phyloP scores from a whole-genome alignment of 495 filamentous ascomycete species.

The Daldinia grandis region DNA sequence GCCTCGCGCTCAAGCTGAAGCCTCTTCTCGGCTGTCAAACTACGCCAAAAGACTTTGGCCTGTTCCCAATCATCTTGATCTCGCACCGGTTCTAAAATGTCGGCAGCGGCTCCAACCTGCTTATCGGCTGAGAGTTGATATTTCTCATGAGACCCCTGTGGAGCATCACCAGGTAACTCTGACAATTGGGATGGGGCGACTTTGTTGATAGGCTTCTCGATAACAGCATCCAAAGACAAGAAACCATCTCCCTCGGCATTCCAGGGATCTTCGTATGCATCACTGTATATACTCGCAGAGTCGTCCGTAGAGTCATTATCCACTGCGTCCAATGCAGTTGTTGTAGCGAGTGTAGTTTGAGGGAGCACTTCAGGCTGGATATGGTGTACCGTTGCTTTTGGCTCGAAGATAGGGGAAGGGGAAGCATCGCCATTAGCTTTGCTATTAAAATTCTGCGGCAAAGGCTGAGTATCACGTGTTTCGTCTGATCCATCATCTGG shows the following conservation, averaged over 20 bases:
- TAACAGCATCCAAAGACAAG: slow-evolving; percentile 83
- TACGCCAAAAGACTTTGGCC: slow-evolving; percentile 70
- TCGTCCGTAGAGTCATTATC: slow-evolving; percentile 29
- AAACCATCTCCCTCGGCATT: slow-evolving; percentile 78
- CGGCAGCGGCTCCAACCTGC: background rate
- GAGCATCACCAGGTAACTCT: slow-evolving; percentile 6
- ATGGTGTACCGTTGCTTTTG: slow-evolving; percentile 23
- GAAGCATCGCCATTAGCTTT: background rate
- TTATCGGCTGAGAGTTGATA: background rate
- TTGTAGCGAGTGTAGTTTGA: slow-evolving; percentile 39
- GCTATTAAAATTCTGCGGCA: background rate
- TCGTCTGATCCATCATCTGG: slow-evolving; percentile 50
- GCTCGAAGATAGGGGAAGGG: slow-evolving; percentile 33
- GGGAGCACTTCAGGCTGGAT: slow-evolving; percentile 22
- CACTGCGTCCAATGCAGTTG: slow-evolving; percentile 9
- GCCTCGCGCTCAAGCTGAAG: slow-evolving; percentile 65
- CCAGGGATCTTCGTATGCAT: slow-evolving; percentile 81
- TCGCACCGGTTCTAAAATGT: background rate
- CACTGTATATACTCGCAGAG: slow-evolving; percentile 78
- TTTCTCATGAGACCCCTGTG: background rate
- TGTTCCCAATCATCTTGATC: slow-evolving; percentile 63
- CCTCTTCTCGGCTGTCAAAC: slow-evolving; percentile 65
- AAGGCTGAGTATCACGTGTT: background rate
- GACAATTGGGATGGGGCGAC: slow-evolving; percentile 14
- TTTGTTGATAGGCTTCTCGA: slow-evolving; percentile 64